A percentile compares a stretch with the other conserved stretches of the same genome.
These are phyloP conservation scores for Hylodesmum podocarpum DNA, from an alignment of 306 rosid species.

Conservation along the genomic window DNA sequence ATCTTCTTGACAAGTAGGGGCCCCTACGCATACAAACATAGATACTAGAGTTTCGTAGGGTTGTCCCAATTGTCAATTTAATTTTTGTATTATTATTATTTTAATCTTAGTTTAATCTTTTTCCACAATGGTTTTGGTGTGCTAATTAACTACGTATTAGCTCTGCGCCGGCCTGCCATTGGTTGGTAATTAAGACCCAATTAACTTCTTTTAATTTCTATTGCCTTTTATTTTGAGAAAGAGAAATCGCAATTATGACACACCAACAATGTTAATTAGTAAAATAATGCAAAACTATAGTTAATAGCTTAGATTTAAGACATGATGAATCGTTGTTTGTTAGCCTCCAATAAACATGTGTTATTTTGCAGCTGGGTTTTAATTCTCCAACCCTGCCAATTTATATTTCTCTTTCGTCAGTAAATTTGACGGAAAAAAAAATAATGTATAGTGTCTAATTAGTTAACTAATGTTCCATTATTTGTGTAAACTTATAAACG, in stretches of 20 bases:
- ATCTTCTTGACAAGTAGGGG: neutral
- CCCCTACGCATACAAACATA: neutral
- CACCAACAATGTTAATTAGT: neutral
- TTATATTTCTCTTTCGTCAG: neutral
- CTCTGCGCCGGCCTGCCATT: constrained; percentile 30
- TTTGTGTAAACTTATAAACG: neutral
- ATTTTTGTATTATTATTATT: too few relatives aligned
- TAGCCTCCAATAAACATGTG: neutral
- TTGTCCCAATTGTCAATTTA: neutral
- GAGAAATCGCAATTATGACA: neutral
- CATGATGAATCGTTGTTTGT: neutral
- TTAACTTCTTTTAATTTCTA: neutral
- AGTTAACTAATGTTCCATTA: neutral
- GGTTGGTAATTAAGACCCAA: neutral
- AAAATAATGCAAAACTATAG: neutral
- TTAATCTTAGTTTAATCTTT: too few relatives aligned
- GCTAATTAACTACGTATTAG: neutral
- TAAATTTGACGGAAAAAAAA: neutral
- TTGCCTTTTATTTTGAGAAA: neutral
- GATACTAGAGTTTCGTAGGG: neutral
- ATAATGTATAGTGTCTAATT: neutral
- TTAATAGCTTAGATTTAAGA: neutral
- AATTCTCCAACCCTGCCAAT: neutral
- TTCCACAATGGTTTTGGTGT: neutral
- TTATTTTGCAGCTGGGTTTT: neutral